Evolutionary conservation across 2,329 filamentous ascomycete species (phyloP).

Genomic region (Phoma sp.): DNA sequence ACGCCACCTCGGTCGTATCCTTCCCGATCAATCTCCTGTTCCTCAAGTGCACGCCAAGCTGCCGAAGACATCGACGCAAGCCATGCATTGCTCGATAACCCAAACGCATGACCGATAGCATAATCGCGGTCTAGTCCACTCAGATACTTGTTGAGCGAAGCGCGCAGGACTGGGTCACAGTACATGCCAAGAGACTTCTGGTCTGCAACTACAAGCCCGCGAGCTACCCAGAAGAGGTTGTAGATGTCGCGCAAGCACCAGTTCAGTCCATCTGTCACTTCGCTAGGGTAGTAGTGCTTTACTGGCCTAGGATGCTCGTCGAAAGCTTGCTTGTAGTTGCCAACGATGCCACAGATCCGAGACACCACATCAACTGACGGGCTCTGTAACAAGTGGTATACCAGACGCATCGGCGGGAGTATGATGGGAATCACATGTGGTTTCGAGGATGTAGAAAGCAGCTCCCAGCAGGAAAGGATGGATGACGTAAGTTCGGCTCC

Average conservation of each 20-base stretch:
- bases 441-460: conserved; percentile 53
- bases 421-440: conserved; percentile 63
- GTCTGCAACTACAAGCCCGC: conserved; percentile 71
- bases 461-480: conserved; percentile 72
- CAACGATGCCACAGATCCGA: conserved; percentile 72
- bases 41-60: conserved; percentile 57
- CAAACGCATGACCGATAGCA: conserved; percentile 52
- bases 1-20: conserved; percentile 29
- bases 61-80: conserved; percentile 55
- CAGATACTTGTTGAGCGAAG: conserved; percentile 52
- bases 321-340: conserved; percentile 75
- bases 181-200: conserved; percentile 64
- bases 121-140: conserved; percentile 48
- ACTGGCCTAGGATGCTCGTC: conserved; percentile 63
- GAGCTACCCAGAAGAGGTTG: conserved; percentile 80
- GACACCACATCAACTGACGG: conserved; percentile 69
- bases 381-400: conserved; percentile 75
- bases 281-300: conserved; percentile 42
- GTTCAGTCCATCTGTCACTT: conserved; percentile 69
- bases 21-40: conserved; percentile 47
- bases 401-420: conserved; percentile 69
- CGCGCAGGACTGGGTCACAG: conserved; percentile 55
- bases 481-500: conserved; percentile 56
- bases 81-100: conserved; percentile 54
- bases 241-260: conserved; percentile 86